Percentiles rank a stretch among this genome's conserved stretches.
phyloP scores from a whole-genome alignment of 768 basidiomycete genomes.

The Lentinula edodes region DNA sequence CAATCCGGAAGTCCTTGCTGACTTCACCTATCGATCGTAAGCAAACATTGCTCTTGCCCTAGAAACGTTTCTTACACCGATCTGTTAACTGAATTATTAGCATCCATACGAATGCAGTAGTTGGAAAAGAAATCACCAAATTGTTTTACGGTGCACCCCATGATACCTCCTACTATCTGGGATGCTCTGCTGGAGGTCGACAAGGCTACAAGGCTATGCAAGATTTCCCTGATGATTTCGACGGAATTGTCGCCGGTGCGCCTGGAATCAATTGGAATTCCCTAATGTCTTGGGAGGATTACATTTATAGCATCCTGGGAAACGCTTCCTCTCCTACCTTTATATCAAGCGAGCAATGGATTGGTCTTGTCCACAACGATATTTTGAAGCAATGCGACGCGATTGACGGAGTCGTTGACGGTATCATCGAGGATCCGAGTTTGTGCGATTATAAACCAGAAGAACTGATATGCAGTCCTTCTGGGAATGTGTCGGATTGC shows the following conservation, averaged over 20 bases:
- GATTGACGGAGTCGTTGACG: slow-evolving; percentile 15
- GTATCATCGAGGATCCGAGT: slow-evolving; percentile 14
- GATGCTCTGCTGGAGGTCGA: slow-evolving; percentile 18
- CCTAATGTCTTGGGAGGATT: background rate
- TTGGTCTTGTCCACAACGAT: slow-evolving; percentile 10
- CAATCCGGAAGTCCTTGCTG: slow-evolving; percentile 14
- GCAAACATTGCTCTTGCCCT: background rate
- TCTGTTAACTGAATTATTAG: background rate
- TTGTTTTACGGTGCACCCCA: slow-evolving; percentile 13
- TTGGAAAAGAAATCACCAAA: slow-evolving; percentile 13
- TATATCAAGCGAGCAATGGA: slow-evolving; percentile 11
- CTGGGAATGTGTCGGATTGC: slow-evolving; percentile 2
- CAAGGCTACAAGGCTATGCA: slow-evolving; percentile 16
- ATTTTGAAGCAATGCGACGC: slow-evolving; percentile 17
- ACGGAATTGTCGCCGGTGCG: slow-evolving; percentile 17
- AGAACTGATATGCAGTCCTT: slow-evolving; percentile 8
- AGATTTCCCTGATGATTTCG: slow-evolving; percentile 18
- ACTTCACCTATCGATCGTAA: slow-evolving; percentile 13
- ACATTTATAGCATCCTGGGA: background rate
- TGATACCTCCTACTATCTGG: slow-evolving; percentile 15
- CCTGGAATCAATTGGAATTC: slow-evolving; percentile 9
- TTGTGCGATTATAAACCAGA: slow-evolving; percentile 14
- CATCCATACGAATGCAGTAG: slow-evolving; percentile 12
- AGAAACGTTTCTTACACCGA: background rate
- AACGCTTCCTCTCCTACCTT: slow-evolving; percentile 5